Conservation (phyloP, 306 rosid species). For the Vigna unguiculata region DNA sequence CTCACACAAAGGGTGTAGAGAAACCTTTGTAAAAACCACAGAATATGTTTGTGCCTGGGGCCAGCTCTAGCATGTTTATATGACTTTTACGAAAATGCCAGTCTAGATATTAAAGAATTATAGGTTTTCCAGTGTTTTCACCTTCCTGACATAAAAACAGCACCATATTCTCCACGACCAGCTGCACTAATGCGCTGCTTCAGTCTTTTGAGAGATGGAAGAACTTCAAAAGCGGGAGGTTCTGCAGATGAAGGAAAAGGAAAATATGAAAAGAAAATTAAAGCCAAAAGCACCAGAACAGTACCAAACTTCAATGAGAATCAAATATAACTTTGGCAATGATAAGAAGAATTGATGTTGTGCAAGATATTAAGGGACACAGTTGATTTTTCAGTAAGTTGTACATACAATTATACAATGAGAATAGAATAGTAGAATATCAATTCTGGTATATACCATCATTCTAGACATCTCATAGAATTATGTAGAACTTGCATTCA, state of each 20-base stretch:
- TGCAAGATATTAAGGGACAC: constrained; percentile 30
- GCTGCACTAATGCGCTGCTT: constrained; percentile 87
- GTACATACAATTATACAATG: constrained; percentile 4
- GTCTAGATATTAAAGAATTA: constrained; percentile 25
- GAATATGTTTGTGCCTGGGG: neutral
- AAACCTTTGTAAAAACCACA: neutral
- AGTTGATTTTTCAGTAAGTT: constrained; percentile 21
- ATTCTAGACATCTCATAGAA: constrained; percentile 14
- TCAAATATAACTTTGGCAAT: constrained; percentile 29
- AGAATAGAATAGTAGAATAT: constrained; percentile 22
- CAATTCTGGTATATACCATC: constrained; percentile 15
- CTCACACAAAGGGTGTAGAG: constrained; percentile 2
- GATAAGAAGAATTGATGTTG: constrained; percentile 39
- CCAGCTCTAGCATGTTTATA: constrained; percentile 24
- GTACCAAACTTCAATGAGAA: constrained; percentile 18
- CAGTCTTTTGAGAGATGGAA: constrained; percentile 88
- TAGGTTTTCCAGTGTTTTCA: constrained; percentile 40
- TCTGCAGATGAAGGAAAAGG: constrained; percentile 56
- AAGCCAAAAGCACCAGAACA: constrained; percentile 6
- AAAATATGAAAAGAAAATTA: constrained; percentile 8
- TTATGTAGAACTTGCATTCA: neutral
- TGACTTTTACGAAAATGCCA: constrained; percentile 21
- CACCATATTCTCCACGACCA: constrained; percentile 83
- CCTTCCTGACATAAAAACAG: constrained; percentile 99
- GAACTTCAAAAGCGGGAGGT: constrained; percentile 94